Evolutionary conservation across 768 basidiomycete species (phyloP).

Genomic region (Pseudohyphozyma bogoriensis): DNA sequence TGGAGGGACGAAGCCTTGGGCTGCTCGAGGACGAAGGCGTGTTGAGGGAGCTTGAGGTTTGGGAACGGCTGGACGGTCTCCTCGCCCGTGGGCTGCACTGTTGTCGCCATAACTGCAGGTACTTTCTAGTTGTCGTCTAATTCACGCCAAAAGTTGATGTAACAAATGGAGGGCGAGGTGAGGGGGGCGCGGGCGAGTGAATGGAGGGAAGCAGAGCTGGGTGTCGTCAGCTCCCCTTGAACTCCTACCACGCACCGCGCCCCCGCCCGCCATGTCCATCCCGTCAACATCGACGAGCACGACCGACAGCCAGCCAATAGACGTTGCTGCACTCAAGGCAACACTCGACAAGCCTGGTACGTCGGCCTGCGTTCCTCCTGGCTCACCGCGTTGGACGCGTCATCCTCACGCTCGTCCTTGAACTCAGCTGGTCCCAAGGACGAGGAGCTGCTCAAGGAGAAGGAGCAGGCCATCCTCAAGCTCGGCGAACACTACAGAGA

Average conservation of each 20-base stretch:
- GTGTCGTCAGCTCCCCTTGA: neutral
- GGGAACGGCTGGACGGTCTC: slow-evolving; percentile 76
- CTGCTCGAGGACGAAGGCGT: neutral
- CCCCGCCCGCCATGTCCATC: neutral
- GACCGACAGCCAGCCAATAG: neutral
- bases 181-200: neutral
- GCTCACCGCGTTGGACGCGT: neutral
- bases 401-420: no score
- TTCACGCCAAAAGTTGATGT: no score
- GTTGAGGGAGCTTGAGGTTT: slow-evolving; percentile 67
- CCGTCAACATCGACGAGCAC: neutral
- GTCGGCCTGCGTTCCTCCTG: slow-evolving; percentile 27
- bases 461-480: slow-evolving; percentile 73
- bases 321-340: neutral
- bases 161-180: neutral
- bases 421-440: slow-evolving; percentile 14
- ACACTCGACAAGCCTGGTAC: slow-evolving; percentile 25
- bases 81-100: slow-evolving; percentile 41
- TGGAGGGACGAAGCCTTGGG: slow-evolving; percentile 33
- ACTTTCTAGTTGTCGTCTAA: neutral
- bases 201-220: neutral
- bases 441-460: slow-evolving; percentile 58
- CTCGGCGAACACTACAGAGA: slow-evolving; percentile 79
- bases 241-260: neutral
- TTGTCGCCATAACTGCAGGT: no score